phyloP scores from a whole-genome alignment of 2,329 filamentous ascomycete species.

The Lojkania enalia region DNA sequence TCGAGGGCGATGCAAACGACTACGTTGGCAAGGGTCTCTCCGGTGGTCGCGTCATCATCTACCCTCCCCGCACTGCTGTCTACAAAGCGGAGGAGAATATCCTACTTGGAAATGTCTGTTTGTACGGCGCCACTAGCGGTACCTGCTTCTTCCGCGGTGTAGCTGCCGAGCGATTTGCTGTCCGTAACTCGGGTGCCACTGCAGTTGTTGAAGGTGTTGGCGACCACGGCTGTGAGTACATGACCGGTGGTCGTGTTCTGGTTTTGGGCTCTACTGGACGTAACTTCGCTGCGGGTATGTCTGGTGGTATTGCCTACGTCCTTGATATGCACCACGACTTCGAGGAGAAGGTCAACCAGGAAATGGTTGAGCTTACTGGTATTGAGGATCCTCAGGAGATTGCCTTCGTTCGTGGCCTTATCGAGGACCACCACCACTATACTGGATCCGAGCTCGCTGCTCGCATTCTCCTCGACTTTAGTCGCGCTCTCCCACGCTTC shows the following conservation, averaged over 20 bases:
- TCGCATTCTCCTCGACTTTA: slow-evolving; percentile 93
- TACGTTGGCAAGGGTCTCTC: slow-evolving; percentile 96
- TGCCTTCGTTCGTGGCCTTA: slow-evolving; percentile 84
- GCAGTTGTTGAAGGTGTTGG: slow-evolving; percentile 96
- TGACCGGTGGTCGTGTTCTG: slow-evolving; percentile 92
- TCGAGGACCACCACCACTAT: slow-evolving; percentile 97
- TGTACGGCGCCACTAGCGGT: slow-evolving; percentile 90
- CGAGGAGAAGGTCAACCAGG: slow-evolving; percentile 88
- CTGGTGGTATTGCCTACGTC: slow-evolving; percentile 93
- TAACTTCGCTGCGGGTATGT: slow-evolving; percentile 99
- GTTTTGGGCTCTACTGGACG: slow-evolving; percentile 87
- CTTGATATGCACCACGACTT: slow-evolving; percentile 90
- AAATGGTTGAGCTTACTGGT: slow-evolving; percentile 91
- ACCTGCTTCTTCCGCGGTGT: slow-evolving; percentile 97
- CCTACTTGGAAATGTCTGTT: slow-evolving; percentile 88
- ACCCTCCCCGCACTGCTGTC: slow-evolving; percentile 84
- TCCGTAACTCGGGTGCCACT: slow-evolving; percentile 92
- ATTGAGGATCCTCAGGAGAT: slow-evolving; percentile 87
- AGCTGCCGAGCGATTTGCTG: slow-evolving; percentile 93
- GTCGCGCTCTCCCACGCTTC: slow-evolving; percentile 83
- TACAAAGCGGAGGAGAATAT: slow-evolving; percentile 98
- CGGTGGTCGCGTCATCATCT: slow-evolving; percentile 89
- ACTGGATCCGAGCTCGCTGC: slow-evolving; percentile 94
- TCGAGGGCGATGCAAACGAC: slow-evolving; percentile 95
- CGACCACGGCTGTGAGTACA: slow-evolving; percentile 98